phyloP scores from a whole-genome alignment of 805 yeast species.

The Kuraishia floccosa region DNA sequence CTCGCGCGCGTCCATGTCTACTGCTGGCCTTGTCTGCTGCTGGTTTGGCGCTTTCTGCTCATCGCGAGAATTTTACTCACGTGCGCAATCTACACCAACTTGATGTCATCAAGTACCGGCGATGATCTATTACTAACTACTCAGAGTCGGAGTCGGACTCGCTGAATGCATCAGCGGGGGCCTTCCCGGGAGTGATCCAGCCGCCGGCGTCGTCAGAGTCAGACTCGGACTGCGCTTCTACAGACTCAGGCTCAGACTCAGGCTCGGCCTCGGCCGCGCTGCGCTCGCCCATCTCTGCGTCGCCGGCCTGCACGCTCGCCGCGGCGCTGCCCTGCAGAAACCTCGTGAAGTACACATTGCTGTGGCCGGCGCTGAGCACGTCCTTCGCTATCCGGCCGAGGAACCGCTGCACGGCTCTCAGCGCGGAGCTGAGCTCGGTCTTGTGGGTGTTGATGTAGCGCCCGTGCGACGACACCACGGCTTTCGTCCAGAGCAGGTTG shows the following conservation, averaged over 20 bases:
- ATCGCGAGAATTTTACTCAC: too few species aligned
- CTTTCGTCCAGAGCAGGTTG: slow-evolving; percentile 70
- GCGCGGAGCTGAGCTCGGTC: slow-evolving; percentile 47
- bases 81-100: too few species aligned
- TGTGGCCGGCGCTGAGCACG: slow-evolving; percentile 40
- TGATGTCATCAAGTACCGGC: too few species aligned
- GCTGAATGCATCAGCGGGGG: too few species aligned
- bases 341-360: slow-evolving; percentile 40
- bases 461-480: slow-evolving; percentile 65
- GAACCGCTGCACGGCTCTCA: slow-evolving; percentile 68
- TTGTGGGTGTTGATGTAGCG: slow-evolving; percentile 52
- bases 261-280: slow-evolving; percentile 12
- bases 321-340: slow-evolving; percentile 35
- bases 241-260: slow-evolving; percentile 5
- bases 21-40: too few species aligned
- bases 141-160: too few species aligned
- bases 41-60: too few species aligned
- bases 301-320: slow-evolving; percentile 2
- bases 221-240: slow-evolving; percentile 3
- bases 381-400: slow-evolving; percentile 67
- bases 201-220: too few species aligned
- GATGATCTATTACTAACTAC: too few species aligned
- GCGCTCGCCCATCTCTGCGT: slow-evolving; percentile 11
- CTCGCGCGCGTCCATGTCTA: too few species aligned
- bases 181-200: too few species aligned